Conservation (phyloP, 345 rosid species). For the Camelina hispida region DNA sequence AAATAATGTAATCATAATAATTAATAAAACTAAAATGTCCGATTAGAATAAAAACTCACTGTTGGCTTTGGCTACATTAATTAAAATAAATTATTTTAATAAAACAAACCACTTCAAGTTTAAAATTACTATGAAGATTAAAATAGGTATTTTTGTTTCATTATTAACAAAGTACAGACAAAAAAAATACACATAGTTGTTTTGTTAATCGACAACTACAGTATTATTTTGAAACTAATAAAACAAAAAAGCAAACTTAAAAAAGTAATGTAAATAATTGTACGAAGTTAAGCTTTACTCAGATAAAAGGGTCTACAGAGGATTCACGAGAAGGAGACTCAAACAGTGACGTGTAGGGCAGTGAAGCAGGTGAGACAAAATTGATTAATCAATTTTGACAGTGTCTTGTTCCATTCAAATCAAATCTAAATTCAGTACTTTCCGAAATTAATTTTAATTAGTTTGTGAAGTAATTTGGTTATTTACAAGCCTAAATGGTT, state of each 20-base stretch:
- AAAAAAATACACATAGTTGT: background rate
- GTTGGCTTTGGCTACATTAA: no score
- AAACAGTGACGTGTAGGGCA: conserved; percentile 44
- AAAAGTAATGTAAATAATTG: conserved; percentile 32
- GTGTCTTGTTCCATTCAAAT: conserved; percentile 39
- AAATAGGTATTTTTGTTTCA: no score
- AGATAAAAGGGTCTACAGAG: conserved; percentile 38
- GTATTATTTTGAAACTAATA: conserved; percentile 12
- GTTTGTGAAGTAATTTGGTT: background rate
- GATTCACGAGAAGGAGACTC: conserved; percentile 42
- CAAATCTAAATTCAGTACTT: conserved; percentile 20
- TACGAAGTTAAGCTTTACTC: conserved; percentile 33
- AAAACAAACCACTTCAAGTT: no score
- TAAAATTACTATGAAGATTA: no score
- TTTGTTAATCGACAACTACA: background rate
- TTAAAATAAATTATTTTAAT: no score
- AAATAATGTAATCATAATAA: no score
- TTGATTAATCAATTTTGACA: conserved; percentile 42
- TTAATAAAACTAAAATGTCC: background rate
- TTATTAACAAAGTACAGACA: no score
- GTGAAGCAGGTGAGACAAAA: conserved; percentile 43
- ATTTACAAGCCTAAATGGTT: conserved; percentile 6
- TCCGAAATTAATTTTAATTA: background rate
- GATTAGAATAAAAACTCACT: background rate
- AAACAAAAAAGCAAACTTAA: conserved; percentile 2